A percentile compares a stretch with the other conserved stretches of the same genome.
phyloP scores from a whole-genome alignment of 129 eudicot genomes.

The Pittosporum tobira region DNA sequence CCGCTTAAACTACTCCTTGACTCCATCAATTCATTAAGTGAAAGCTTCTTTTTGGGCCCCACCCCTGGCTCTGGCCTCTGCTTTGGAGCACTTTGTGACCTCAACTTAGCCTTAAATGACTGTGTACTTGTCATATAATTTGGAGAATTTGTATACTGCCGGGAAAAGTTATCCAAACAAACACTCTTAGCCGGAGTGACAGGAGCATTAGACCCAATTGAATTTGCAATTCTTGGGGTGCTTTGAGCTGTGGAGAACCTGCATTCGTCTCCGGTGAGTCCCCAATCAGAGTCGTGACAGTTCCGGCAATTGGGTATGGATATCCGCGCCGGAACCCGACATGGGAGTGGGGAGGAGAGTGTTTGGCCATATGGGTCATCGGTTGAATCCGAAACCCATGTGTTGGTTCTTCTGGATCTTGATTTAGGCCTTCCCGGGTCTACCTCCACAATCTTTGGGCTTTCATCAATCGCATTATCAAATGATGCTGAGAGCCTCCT shows the following conservation, averaged over 20 bases:
- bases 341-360: slow-evolving; percentile 29
- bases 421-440: slow-evolving; percentile 75
- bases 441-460: slow-evolving; percentile 72
- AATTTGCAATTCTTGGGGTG: slow-evolving; percentile 53
- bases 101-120: slow-evolving; percentile 61
- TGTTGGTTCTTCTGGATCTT: slow-evolving; percentile 48
- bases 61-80: slow-evolving; percentile 57
- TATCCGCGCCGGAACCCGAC: slow-evolving; percentile 38
- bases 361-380: slow-evolving; percentile 35
- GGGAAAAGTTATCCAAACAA: slow-evolving; percentile 32
- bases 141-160: slow-evolving; percentile 26
- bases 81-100: slow-evolving; percentile 85
- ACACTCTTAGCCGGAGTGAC: slow-evolving; percentile 64
- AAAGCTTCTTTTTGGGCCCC: slow-evolving; percentile 43
- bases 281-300: slow-evolving; percentile 53
- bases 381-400: slow-evolving; percentile 35
- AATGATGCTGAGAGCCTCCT: slow-evolving; percentile 67
- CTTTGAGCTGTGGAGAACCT: slow-evolving; percentile 65
- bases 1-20: slow-evolving; percentile 74
- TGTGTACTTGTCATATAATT: slow-evolving; percentile 75
- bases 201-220: slow-evolving; percentile 38
- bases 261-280: slow-evolving; percentile 35
- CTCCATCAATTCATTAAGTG: slow-evolving; percentile 71
- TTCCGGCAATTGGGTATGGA: slow-evolving; percentile 39
- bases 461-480: slow-evolving; percentile 42